Evolutionary conservation across 371 early-diverging fungal genomes (phyloP).

Genomic region (Mucor piriformis): DNA sequence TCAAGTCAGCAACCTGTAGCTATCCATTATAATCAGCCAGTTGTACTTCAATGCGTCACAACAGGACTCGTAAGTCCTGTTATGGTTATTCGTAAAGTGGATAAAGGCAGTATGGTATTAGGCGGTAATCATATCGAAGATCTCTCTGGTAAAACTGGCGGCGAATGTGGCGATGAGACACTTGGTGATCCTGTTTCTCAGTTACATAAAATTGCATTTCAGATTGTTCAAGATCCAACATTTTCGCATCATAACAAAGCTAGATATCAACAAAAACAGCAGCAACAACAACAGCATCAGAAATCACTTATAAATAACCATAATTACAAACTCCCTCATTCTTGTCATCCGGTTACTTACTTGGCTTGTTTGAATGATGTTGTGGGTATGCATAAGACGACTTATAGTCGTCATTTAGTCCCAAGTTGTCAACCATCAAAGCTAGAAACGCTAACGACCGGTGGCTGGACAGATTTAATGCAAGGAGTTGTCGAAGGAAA

Average conservation of each 20-base stretch:
- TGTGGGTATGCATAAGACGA: slow-evolving; percentile 71
- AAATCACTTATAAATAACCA: background rate
- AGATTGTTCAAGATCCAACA: slow-evolving; percentile 62
- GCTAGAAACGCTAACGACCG: background rate
- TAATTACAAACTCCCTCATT: slow-evolving; percentile 32
- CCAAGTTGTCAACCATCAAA: slow-evolving; percentile 13
- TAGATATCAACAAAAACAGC: slow-evolving; percentile 28
- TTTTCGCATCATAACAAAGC: slow-evolving; percentile 31
- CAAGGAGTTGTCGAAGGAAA: slow-evolving; percentile 3
- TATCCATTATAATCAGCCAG: slow-evolving; percentile 83
- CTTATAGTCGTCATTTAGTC: slow-evolving; percentile 50
- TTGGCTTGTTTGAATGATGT: slow-evolving; percentile 76
- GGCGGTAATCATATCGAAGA: slow-evolving; percentile 64
- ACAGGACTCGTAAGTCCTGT: slow-evolving; percentile 85
- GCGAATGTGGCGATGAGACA: slow-evolving; percentile 53
- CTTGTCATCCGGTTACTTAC: slow-evolving; percentile 57
- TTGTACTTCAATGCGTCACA: slow-evolving; percentile 81
- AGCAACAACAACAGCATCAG: background rate
- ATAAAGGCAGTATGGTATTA: slow-evolving; percentile 76
- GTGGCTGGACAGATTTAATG: slow-evolving; percentile 2
- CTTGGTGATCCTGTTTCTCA: slow-evolving; percentile 80
- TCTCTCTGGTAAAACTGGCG: slow-evolving; percentile 58
- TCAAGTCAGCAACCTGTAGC: slow-evolving; percentile 80
- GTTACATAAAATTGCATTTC: slow-evolving; percentile 90
- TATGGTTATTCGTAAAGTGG: slow-evolving; percentile 84